Base-by-base conservation (phyloP, 2,329 filamentous ascomycete genomes). In the Rutstroemia sp. region DNA sequence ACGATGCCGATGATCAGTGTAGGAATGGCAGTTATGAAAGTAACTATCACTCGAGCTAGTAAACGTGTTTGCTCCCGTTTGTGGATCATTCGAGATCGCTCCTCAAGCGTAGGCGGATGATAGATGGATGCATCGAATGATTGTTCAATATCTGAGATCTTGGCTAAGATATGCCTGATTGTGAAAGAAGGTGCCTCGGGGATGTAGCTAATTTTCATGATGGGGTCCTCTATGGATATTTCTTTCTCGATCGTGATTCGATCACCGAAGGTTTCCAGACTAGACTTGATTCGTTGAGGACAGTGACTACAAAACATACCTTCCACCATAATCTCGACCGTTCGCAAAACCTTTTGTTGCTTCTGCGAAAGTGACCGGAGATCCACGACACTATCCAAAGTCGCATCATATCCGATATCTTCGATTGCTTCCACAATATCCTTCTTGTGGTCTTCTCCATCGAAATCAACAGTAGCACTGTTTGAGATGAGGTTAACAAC, bases 1-100 rank as follows among this genome's bases (percentile, higher is more conserved):
- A 95, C 84, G 53, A 96, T 89, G 3, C 92, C 92, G 40, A 96
- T 83, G 51, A 95, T 69, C 64, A 96, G 92, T 0, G 89, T 89
- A 2, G 92, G 92, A 46, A 96, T 85, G 19, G 87, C 85, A 5
- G 87, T 74, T 25, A 86, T 65, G 27, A 87, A 70, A 1, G 89
- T 86, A 55, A 95, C 76, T 1, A 87, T 67, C 16, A 90, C 78
- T n/a, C 92, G 84, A 58, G 80, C 75, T 0, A 92, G 71, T 14
- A 95, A 80, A 34, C 84, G 78, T 23, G 75, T 78, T 64, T 86
- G 82, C 65, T 95, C 89, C 57, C 80, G 80, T 19, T 77, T 76
- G 59, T 88, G 86, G 67, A 96, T 89, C 40, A 77, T 75, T 60
- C 81, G 82, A 3, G 90, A 89, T 9, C 88, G 82, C 65, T 96